A percentile compares a stretch with the other conserved stretches of the same genome.
These are phyloP conservation scores for Yamadazyma sp. DNA, from an alignment of 1,139 yeast genomes.

Conservation along the genomic window DNA sequence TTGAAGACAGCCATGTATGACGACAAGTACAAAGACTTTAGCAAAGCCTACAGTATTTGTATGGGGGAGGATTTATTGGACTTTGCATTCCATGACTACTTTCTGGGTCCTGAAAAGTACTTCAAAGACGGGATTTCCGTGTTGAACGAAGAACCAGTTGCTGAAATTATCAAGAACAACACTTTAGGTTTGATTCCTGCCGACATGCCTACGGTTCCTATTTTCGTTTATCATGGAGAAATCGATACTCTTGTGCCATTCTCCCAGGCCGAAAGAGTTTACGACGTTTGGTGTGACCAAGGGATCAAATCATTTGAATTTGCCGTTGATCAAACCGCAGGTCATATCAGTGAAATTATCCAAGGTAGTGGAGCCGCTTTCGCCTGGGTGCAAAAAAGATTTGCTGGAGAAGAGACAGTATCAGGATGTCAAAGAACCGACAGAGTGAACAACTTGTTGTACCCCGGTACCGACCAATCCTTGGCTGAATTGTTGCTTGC, in stretches of 20 bases:
- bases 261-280: slow-evolving; percentile 23
- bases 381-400: slow-evolving; percentile 23
- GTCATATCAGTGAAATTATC: slow-evolving; percentile 27
- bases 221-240: slow-evolving; percentile 34
- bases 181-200: slow-evolving; percentile 20
- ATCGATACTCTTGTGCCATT: slow-evolving; percentile 31
- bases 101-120: slow-evolving; percentile 18
- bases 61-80: slow-evolving; percentile 13
- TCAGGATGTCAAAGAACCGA: slow-evolving; percentile 27
- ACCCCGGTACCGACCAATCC: slow-evolving; percentile 19
- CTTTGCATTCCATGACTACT: slow-evolving; percentile 15
- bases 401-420: slow-evolving; percentile 24
- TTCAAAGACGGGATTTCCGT: slow-evolving; percentile 18
- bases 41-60: slow-evolving; percentile 18
- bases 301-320: slow-evolving; percentile 33
- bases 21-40: slow-evolving; percentile 14
- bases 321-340: slow-evolving; percentile 23
- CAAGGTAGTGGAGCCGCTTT: slow-evolving; percentile 33
- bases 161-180: slow-evolving; percentile 19
- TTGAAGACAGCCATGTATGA: slow-evolving; percentile 13
- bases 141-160: slow-evolving; percentile 16
- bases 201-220: slow-evolving; percentile 29
- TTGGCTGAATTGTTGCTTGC: slow-evolving; percentile 8
- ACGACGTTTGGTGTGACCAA: slow-evolving; percentile 31
- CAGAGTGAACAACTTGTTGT: slow-evolving; percentile 24